phyloP scores from a whole-genome alignment of 805 yeast genomes.

The Starmerella roubikii region DNA sequence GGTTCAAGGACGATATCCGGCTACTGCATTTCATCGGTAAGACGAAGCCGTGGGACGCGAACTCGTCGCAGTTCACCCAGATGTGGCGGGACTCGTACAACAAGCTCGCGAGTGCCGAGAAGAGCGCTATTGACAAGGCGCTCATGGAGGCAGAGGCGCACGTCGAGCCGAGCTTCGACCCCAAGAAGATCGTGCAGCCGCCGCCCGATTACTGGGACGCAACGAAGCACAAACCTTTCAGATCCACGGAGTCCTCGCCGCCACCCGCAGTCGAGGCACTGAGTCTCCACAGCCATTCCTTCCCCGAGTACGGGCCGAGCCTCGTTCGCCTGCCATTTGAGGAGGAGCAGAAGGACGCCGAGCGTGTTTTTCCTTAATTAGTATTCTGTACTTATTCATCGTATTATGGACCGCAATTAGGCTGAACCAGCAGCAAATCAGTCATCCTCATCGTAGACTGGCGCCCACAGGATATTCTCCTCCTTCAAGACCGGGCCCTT shows the following conservation, averaged over 20 bases:
- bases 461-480: constrained; percentile 9
- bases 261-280: background rate
- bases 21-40: constrained; percentile 30
- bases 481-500: constrained; percentile 1
- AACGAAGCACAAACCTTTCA: constrained; percentile 16
- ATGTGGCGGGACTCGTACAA: background rate
- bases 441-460: too few relatives aligned
- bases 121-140: background rate
- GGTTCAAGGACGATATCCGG: constrained; percentile 34
- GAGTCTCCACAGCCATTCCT: constrained; percentile 8
- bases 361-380: constrained; percentile 9
- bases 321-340: constrained; percentile 19
- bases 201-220: constrained; percentile 20
- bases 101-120: background rate
- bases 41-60: constrained; percentile 28
- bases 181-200: constrained; percentile 11
- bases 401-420: too few relatives aligned
- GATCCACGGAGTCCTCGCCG: too few relatives aligned
- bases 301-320: constrained; percentile 17
- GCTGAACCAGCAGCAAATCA: too few relatives aligned
- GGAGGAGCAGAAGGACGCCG: constrained; percentile 7
- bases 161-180: background rate
- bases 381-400: background rate
- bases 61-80: background rate
- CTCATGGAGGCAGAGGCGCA: background rate